A percentile compares a stretch with the other conserved stretches of the same genome.
Conservation (phyloP, 345 rosid genomes). For the Raphanus sativus region DNA sequence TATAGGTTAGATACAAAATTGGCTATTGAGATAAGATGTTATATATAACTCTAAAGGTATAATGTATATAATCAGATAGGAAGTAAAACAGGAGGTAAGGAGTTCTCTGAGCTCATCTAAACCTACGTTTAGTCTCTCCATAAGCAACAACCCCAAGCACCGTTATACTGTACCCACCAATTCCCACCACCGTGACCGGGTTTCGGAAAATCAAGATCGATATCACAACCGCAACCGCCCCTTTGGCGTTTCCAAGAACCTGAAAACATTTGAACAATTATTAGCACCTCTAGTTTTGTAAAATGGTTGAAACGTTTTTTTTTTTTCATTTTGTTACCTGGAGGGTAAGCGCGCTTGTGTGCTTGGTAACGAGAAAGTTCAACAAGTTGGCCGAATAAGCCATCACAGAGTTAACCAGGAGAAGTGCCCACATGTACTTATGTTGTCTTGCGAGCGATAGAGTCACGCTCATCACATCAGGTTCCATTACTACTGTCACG, state of each 20-base stretch:
- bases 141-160: conserved; percentile 84
- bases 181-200: conserved; percentile 78
- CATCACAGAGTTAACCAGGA: conserved; percentile 66
- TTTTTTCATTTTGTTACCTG: conserved; percentile 49
- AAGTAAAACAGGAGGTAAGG: background rate
- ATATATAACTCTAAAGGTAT: conserved; percentile 8
- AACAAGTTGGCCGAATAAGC: conserved; percentile 85
- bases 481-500: conserved; percentile 73
- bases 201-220: conserved; percentile 82
- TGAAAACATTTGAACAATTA: conserved; percentile 30
- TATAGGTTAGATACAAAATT: conserved; percentile 30
- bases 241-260: conserved; percentile 96
- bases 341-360: conserved; percentile 89
- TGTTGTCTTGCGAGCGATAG: conserved; percentile 58
- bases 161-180: conserved; percentile 79
- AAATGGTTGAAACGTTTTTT: background rate
- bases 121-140: conserved; percentile 87
- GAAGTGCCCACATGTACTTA: conserved; percentile 69
- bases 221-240: conserved; percentile 91
- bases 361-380: conserved; percentile 87
- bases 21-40: background rate
- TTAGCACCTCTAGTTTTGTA: background rate
- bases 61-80: background rate
- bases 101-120: conserved; percentile 46
- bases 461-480: conserved; percentile 58